Evolutionary conservation across 78 protist genomes (phyloP), one percentile per base, ranked within the genome.

Genomic region (Dictyostelium firmibasis): DNA sequence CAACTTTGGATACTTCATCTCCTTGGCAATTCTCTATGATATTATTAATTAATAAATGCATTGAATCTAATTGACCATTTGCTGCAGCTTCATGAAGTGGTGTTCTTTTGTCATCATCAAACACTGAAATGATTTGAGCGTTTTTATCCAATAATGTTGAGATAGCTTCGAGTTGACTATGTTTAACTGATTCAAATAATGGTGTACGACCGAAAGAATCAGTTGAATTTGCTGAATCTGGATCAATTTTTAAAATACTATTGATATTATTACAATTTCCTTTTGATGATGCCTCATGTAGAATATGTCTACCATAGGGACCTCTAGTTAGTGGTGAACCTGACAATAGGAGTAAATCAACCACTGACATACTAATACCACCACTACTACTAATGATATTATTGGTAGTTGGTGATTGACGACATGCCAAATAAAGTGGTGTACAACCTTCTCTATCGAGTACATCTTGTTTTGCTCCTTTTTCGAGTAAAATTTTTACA

Each of bases 201-300:
- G 96, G 91, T n/a, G 93, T 93, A 16, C 94, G 60, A 70, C 94
- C 87, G n/a, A 89, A 89, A 8, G 53, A 47, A 53, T 89, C 94
- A 0, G 53, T 25, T 11, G 36, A 53, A 69, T 89, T 81, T 33
- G 47, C 81, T 0, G 23, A 14, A 2, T 16, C 29, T 29, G 62
- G 36, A 35, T 41, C 62, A 18, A 82, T 27, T 31, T 82, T 43
- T 14, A 89, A 53, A 0, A 89, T 29, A 13, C 25, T 18, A 11
- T 13, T 11, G 2, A 81, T 25, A 18, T 89, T 89, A 5, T 35
- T 50, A 44, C 35, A 16, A 29, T 25, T 43, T 1, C 88, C 86
- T 23, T 81, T 81, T 3, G 43, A 29, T 10, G 94, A 76, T 16
- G 84, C 50, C 25, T 89, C 94, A 75, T 89, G 94, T 2, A 89